Base-by-base conservation (phyloP, 1,284 basidiomycete species). In the Austroboletus novae-zelandiae region DNA sequence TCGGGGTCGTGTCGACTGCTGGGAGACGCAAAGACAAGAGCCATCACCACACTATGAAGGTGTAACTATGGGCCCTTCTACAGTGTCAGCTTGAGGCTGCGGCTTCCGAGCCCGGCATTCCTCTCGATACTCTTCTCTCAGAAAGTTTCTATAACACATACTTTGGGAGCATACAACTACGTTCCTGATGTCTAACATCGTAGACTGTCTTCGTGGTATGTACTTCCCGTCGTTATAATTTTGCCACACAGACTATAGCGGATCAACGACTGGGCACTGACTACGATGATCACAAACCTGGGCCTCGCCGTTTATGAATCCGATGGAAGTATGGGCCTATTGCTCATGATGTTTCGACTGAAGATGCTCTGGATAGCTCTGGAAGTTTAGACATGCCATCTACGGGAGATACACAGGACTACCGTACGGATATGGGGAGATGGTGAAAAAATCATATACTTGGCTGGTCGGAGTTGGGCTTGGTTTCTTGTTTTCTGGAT, bases 401-500 rank as follows among this genome's bases (percentile, higher is more conserved):
- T 11, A 50, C 44, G 4, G 54, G 61, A 9, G 55, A 54, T 20
- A 37, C 31, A 14, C 32, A 45, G 10, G 50, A 62, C 11, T 65
- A 55, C 47, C 65, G 45, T 14, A 27, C 42, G 3, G 55, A 53
- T 3, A 54, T 66, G 8, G 55, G 3, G 47, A 51, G 30, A 52
- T 74, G 36, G 78, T 82, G 59, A 71, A 66, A 56, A 71, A 68
- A 50, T 79, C 79, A 35, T 75, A 77, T 54, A 68, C 67, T 15
- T 61, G 68, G 11, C 81, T 35, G 54, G 56, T 1, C 62, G 80
- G 10, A 75, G 77, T 5, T 74, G 74, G 69, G 45, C 59, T 4
- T 58, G 82, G 32, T 85, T 86, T 59, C 59, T 81, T 36, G 53
- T 75, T 20, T 84, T 84, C 65, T 84, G 81, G 83, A 65, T 75